Evolutionary conservation across 2,329 filamentous ascomycete genomes (phyloP).

Genomic region (Cladosporium sp.): DNA sequence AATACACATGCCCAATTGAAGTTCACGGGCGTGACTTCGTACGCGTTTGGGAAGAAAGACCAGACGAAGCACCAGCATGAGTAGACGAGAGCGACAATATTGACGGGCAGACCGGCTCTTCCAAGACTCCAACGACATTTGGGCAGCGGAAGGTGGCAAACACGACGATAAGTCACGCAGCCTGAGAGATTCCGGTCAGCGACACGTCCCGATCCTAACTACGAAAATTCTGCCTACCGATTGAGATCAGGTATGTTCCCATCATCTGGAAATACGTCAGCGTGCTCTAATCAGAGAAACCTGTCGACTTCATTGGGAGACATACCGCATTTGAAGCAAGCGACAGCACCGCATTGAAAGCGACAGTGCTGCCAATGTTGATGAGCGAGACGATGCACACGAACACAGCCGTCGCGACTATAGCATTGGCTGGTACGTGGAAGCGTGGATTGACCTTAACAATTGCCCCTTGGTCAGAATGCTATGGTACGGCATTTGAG

Average conservation of each 20-base stretch:
- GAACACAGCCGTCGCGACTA: constrained; percentile 26
- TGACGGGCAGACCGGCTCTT: constrained; percentile 39
- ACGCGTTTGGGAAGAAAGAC: constrained; percentile 44
- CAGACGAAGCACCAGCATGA: constrained; percentile 40
- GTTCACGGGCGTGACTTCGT: constrained; percentile 37
- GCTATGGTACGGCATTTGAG: too few relatives aligned
- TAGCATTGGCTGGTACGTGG: constrained; percentile 32
- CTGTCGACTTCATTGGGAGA: not conserved
- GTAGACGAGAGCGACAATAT: constrained; percentile 39
- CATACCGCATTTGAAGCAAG: constrained; percentile 38
- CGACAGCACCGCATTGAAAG: constrained; percentile 45
- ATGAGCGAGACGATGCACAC: constrained; percentile 35
- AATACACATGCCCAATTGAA: constrained; percentile 57
- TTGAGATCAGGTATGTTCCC: constrained; percentile 42
- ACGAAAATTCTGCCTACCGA: constrained; percentile 24
- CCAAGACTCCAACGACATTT: constrained; percentile 41
- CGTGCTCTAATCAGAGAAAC: not conserved
- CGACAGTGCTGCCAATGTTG: constrained; percentile 39
- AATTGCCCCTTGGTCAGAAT: not conserved
- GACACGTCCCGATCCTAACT: not conserved
- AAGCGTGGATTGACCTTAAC: constrained; percentile 23
- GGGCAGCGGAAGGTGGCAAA: constrained; percentile 38
- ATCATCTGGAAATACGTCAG: constrained; percentile 32
- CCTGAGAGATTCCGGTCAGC: not conserved
- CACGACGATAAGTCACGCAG: constrained; percentile 40